Conservation (phyloP, 495 filamentous ascomycete species). For the Penicillium cinerascens region DNA sequence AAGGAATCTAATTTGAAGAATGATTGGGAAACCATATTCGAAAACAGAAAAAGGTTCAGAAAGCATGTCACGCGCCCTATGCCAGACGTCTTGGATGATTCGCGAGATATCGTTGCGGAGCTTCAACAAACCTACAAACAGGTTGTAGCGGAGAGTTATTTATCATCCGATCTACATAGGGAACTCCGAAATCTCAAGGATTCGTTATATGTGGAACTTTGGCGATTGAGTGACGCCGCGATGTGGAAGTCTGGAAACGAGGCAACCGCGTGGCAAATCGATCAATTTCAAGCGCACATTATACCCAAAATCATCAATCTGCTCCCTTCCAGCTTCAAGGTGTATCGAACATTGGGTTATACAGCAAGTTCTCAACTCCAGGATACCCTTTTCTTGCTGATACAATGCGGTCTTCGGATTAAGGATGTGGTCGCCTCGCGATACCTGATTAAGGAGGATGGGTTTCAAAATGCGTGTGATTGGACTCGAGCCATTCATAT, state of each 20-base stretch:
- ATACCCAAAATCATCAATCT: slow-evolving; percentile 2
- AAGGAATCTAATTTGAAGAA: neutral
- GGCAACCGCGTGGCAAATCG: neutral
- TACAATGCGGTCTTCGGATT: neutral
- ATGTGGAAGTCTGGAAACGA: neutral
- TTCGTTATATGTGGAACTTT: neutral
- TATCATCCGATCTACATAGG: neutral
- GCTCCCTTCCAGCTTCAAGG: slow-evolving; percentile 2
- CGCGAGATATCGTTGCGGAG: neutral
- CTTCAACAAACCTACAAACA: slow-evolving; percentile 6
- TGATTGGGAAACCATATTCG: neutral
- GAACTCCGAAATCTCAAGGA: neutral
- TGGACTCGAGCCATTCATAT: neutral
- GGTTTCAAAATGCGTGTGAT: neutral
- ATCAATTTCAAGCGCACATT: slow-evolving; percentile 15
- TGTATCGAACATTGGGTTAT: neutral
- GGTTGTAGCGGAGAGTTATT: neutral
- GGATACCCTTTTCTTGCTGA: slow-evolving; percentile 2
- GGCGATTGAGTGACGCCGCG: neutral
- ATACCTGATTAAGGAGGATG: neutral
- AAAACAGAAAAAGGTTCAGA: neutral
- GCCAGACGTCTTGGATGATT: neutral
- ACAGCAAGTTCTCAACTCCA: neutral
- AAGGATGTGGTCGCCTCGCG: neutral
- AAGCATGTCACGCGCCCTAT: neutral